Conservation (phyloP, 116 monocot species). For the Dioscorea cayenensis region DNA sequence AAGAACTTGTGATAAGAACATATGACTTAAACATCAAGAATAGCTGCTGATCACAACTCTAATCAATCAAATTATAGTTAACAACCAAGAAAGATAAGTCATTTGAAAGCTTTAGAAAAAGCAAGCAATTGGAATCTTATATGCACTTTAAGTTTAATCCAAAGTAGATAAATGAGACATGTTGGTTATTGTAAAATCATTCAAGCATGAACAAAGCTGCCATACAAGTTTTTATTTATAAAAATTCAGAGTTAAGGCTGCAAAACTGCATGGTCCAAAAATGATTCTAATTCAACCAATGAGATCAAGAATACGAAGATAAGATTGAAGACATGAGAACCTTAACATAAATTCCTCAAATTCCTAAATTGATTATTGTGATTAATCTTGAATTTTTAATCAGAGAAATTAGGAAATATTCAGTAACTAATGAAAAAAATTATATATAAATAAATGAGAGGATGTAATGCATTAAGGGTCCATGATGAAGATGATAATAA, state of each 20-base stretch:
- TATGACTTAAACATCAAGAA: too few relatives aligned
- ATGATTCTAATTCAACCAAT: neutral
- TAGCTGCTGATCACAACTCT: too few relatives aligned
- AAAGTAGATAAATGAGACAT: too few relatives aligned
- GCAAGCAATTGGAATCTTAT: too few relatives aligned
- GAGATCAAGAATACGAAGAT: too few relatives aligned
- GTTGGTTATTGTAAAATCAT: neutral
- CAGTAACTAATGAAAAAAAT: constrained; percentile 7
- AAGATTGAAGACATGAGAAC: too few relatives aligned
- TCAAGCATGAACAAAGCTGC: neutral
- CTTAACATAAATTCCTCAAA: neutral
- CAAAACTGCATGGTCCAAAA: neutral
- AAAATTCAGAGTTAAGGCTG: neutral
- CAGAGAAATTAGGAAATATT: constrained; percentile 11
- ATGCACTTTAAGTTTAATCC: too few relatives aligned
- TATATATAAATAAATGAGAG: constrained; percentile 2
- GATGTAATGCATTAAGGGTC: constrained; percentile 10
- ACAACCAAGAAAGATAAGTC: too few relatives aligned
- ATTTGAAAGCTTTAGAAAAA: too few relatives aligned
- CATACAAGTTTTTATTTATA: neutral
- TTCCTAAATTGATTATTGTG: constrained; percentile 14
- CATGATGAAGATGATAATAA: constrained; percentile 10
- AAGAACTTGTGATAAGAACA: too few relatives aligned
- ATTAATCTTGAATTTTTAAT: constrained; percentile 18
- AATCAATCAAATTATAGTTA: too few relatives aligned